Conservation (phyloP, 208 protist species). For the Zelonia costaricensis region DNA sequence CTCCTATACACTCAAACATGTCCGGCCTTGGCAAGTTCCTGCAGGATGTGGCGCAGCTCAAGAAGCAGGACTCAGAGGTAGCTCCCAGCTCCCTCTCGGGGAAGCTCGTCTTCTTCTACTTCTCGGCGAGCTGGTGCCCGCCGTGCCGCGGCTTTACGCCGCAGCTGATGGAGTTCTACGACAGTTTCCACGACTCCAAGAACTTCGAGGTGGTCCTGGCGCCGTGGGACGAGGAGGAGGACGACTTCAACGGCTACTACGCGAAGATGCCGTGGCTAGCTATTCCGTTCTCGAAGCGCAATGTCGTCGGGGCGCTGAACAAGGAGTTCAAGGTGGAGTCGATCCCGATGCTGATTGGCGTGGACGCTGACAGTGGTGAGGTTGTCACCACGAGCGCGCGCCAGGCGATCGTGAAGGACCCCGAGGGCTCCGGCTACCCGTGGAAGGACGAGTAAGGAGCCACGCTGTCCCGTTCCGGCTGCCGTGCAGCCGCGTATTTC, state of each 20-base stretch:
- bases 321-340: constrained; percentile 61
- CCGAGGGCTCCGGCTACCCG: constrained; percentile 68
- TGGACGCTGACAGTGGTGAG: constrained; percentile 75
- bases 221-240: constrained; percentile 77
- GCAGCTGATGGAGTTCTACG: constrained; percentile 81
- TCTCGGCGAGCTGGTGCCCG: constrained; percentile 93
- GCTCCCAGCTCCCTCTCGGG: constrained; percentile 25
- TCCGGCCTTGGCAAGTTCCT: constrained; percentile 15
- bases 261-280: constrained; percentile 83
- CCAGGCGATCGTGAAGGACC: constrained; percentile 51
- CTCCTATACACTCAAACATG: constrained; percentile 1
- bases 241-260: constrained; percentile 75
- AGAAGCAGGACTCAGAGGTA: constrained; percentile 7
- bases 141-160: constrained; percentile 93
- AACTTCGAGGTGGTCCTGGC: constrained; percentile 88
- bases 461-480: neutral
- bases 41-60: constrained; percentile 6
- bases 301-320: constrained; percentile 40
- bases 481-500: neutral
- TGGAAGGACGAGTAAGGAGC: constrained; percentile 28
- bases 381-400: constrained; percentile 62
- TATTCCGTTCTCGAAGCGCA: constrained; percentile 54
- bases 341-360: constrained; percentile 75
- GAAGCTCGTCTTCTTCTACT: constrained; percentile 89
- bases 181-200: constrained; percentile 58